phyloP scores from a whole-genome alignment of 164 flowering plant species.

The Umbilicus rupestris region DNA sequence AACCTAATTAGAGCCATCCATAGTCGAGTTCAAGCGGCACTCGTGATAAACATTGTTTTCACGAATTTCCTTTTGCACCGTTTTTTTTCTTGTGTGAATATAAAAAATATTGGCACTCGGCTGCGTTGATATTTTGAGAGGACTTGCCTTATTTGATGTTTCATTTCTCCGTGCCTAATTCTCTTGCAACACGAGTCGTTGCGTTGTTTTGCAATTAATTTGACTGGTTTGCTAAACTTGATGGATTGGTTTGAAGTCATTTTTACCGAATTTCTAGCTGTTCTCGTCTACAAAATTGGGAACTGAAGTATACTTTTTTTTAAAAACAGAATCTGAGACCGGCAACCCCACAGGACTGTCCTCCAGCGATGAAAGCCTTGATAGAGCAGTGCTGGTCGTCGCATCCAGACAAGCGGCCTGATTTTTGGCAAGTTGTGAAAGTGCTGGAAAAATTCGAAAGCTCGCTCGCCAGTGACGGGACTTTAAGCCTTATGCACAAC shows the following conservation, averaged over 20 bases:
- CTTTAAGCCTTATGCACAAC: slow-evolving; percentile 35
- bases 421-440: slow-evolving; percentile 66
- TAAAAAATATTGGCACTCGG: too few species aligned
- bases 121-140: neutral
- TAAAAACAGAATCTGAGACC: slow-evolving; percentile 53
- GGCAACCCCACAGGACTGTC: slow-evolving; percentile 45
- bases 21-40: too few species aligned
- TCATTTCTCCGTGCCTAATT: too few species aligned
- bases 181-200: too few species aligned
- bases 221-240: neutral
- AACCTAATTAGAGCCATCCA: neutral
- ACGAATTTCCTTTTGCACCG: too few species aligned
- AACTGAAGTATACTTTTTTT: neutral
- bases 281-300: neutral
- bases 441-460: slow-evolving; percentile 64
- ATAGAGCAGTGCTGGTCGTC: slow-evolving; percentile 67
- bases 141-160: too few species aligned
- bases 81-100: too few species aligned
- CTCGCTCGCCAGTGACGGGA: slow-evolving; percentile 53
- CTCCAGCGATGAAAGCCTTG: slow-evolving; percentile 54
- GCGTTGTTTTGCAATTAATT: too few species aligned
- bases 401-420: slow-evolving; percentile 60
- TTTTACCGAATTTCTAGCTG: neutral
- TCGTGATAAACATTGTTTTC: too few species aligned
- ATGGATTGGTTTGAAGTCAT: neutral